These are phyloP conservation scores for Amaranthus tricolor DNA, from an alignment of 179 eudicot genomes.

Conservation along the genomic window DNA sequence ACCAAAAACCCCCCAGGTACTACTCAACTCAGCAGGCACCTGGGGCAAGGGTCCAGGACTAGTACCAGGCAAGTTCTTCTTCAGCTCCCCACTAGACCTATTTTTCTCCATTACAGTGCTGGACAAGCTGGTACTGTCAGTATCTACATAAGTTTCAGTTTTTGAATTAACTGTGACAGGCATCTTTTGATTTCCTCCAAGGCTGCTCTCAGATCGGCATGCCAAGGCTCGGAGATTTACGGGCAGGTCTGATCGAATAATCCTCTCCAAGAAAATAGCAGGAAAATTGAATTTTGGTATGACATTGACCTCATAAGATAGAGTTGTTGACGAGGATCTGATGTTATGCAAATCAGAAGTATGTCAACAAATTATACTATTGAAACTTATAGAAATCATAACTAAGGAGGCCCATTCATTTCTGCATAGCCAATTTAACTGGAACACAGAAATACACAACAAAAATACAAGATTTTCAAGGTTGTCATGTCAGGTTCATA, in stretches of 20 bases:
- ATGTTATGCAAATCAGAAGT: slow-evolving; percentile 13
- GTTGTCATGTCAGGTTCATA: not conserved
- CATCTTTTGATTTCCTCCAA: slow-evolving; percentile 47
- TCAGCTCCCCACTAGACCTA: slow-evolving; percentile 33
- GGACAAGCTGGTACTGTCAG: slow-evolving; percentile 25
- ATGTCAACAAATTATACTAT: not conserved
- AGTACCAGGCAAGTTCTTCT: slow-evolving; percentile 40
- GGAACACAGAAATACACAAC: not conserved
- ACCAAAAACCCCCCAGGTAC: slow-evolving; percentile 86
- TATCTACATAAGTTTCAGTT: slow-evolving; percentile 24
- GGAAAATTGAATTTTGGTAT: slow-evolving; percentile 92
- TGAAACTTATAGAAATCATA: not conserved
- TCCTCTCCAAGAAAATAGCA: slow-evolving; percentile 94
- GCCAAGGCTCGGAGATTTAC: slow-evolving; percentile 96
- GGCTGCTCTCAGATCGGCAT: slow-evolving; percentile 73
- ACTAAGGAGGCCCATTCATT: not conserved
- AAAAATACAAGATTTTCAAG: not conserved
- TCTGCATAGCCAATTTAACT: not conserved
- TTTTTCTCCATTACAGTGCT: slow-evolving; percentile 28
- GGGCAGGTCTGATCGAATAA: slow-evolving; percentile 93
- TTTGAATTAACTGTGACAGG: slow-evolving; percentile 27
- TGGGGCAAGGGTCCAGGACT: slow-evolving; percentile 47
- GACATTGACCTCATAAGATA: slow-evolving; percentile 92
- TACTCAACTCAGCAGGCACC: slow-evolving; percentile 50
- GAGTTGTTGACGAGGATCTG: slow-evolving; percentile 59